These are phyloP conservation scores for Linnemannia zychae DNA, from an alignment of 192 early-diverging fungal genomes.

Conservation along the genomic window DNA sequence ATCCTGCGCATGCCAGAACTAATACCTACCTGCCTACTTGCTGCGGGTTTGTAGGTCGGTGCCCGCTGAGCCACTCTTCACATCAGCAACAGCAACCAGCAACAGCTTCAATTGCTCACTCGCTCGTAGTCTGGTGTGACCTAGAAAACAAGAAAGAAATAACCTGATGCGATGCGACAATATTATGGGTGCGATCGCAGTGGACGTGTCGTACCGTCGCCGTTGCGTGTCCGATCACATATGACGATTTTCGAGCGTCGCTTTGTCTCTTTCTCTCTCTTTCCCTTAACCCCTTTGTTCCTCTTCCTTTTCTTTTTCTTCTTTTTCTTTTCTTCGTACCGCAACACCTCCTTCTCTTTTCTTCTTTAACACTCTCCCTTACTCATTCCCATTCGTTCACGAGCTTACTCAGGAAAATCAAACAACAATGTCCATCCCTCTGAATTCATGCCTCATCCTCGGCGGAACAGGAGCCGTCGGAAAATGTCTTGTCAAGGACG, in stretches of 20 bases:
- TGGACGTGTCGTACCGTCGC: not conserved
- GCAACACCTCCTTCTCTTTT: not conserved
- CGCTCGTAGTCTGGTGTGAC: not conserved
- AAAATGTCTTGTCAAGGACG: conserved; percentile 66
- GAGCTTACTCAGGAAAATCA: conserved; percentile 17
- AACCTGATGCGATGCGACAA: not conserved
- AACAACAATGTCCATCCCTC: conserved; percentile 35
- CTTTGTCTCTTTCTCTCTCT: not conserved
- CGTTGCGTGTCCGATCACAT: conserved; percentile 1
- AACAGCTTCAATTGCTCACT: not conserved
- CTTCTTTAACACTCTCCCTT: not conserved
- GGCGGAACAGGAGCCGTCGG: conserved; percentile 72
- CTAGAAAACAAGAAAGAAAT: not conserved
- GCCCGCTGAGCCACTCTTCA: too few species aligned
- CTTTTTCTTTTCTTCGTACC: not conserved
- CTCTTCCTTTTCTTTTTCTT: not conserved
- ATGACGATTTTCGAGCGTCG: not conserved
- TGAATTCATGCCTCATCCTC: conserved; percentile 47
- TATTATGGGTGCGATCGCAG: not conserved
- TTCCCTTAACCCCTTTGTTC: not conserved
- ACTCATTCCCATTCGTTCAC: conserved; percentile 29
- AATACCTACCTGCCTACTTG: too few species aligned
- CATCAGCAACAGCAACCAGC: too few species aligned
- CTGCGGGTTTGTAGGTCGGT: too few species aligned
- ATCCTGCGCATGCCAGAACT: too few species aligned